Evolutionary conservation across 164 flowering plant species (phyloP).

Genomic region (Liriodendron chinense): DNA sequence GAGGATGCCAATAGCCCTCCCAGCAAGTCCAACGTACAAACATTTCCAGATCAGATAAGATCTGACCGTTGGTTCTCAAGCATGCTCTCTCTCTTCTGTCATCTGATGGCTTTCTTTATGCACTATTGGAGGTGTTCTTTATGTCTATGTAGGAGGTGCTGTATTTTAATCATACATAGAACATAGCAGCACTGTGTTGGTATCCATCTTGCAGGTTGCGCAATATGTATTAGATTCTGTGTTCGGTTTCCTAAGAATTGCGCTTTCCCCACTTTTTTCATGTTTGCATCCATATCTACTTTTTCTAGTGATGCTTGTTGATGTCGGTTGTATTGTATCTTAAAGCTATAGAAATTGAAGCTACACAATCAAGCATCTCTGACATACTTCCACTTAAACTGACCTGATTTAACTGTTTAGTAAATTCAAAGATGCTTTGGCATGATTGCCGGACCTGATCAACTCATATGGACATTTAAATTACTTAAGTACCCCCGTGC

Average conservation of each 20-base stretch:
- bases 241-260: no score
- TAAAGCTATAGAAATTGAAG: background rate
- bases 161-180: slow-evolving; percentile 6
- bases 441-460: no score
- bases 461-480: no score
- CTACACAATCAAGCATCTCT: background rate
- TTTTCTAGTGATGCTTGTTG: background rate
- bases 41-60: slow-evolving; percentile 42
- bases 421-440: no score
- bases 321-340: background rate
- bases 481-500: no score
- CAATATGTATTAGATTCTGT: background rate
- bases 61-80: slow-evolving; percentile 17
- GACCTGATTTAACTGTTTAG: no score
- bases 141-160: slow-evolving; percentile 1
- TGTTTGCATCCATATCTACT: background rate
- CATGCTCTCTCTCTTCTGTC: slow-evolving; percentile 97
- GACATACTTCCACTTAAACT: no score
- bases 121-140: background rate
- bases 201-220: background rate
- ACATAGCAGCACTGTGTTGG: background rate
- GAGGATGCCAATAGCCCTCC: slow-evolving; percentile 18
- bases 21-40: slow-evolving; percentile 20
- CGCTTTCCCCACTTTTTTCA: background rate
- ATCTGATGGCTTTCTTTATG: slow-evolving; percentile 20